Conservation (phyloP, 2,329 filamentous ascomycete genomes). For the Ceratocystis albifundus region DNA sequence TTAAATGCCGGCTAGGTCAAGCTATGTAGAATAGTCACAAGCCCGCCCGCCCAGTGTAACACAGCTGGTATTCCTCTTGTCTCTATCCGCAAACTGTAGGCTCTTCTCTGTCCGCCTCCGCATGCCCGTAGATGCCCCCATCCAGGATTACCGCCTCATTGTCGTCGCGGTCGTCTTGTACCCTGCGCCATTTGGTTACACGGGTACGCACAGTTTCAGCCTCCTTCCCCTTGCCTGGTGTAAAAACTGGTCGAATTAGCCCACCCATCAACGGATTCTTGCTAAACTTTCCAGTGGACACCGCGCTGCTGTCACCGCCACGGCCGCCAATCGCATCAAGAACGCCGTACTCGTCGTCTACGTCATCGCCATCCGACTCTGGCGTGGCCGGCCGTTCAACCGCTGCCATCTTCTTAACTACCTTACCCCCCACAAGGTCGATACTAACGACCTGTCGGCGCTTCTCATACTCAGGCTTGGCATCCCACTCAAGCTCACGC, state of each 20-base stretch:
- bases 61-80: not conserved
- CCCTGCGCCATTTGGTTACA: slow-evolving; percentile 41
- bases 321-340: slow-evolving; percentile 20
- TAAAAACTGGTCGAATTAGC: slow-evolving; percentile 51
- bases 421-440: slow-evolving; percentile 64
- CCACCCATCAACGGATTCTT: slow-evolving; percentile 55
- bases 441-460: slow-evolving; percentile 73
- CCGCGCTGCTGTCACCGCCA: slow-evolving; percentile 22
- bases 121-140: slow-evolving; percentile 41
- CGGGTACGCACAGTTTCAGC: slow-evolving; percentile 31
- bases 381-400: slow-evolving; percentile 48
- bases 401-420: slow-evolving; percentile 60
- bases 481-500: slow-evolving; percentile 77
- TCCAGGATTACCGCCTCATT: slow-evolving; percentile 50
- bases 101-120: slow-evolving; percentile 29
- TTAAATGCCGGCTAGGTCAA: too few species aligned
- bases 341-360: slow-evolving; percentile 28
- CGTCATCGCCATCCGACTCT: slow-evolving; percentile 33
- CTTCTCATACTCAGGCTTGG: slow-evolving; percentile 79
- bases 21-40: too few species aligned
- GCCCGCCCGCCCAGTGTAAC: not conserved
- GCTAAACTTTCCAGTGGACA: slow-evolving; percentile 50
- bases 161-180: slow-evolving; percentile 48
- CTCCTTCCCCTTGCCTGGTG: slow-evolving; percentile 42
- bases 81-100: slow-evolving; percentile 32